Evolutionary conservation across 2,329 filamentous ascomycete species (phyloP), one percentile per base, ranked within the genome.

Genomic region (Fusarium sarcochroum): DNA sequence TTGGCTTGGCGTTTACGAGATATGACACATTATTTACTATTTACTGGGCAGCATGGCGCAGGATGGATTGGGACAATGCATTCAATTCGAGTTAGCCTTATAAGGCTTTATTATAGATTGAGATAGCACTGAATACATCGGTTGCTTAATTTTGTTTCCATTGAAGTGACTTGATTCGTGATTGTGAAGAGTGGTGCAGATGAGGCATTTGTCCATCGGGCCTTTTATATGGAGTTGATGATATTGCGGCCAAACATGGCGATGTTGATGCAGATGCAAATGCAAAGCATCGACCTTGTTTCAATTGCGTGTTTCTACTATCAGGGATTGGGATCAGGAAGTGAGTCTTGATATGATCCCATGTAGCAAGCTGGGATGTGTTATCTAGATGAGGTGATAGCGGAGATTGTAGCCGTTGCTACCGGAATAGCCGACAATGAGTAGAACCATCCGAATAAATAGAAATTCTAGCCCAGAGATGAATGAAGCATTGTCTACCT

Each of bases 1-100:
- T 55, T 57, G 66, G 60, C 58, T 66, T 52, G 72, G 72, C 68
- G 71, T 74, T 74, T 71, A 66, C 48, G 67, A 72, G 62, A 72
- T 45, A 74, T 63, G 70, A 74, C 34, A 50, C 41, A 42, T 52
- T 59, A 58, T 65, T 58, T 56, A 23, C 48, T 55, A 21, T 69
- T 60, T 54, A 52, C 52, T 41, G 49, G 49, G 53, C 42, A 75
- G 73, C 73, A 75, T 59, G 73, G 73, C 72, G 73, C 71, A 70
- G 45, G 72, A 62, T 38, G 66, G 68, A 62, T 61, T 63, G 59
- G 60, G 55, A 58, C 55, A 62, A 23, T 30, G 38, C 58, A 58
- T 62, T 69, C 45, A 46, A 38, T 59, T 67, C 20, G 20, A 44
- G 32, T 18, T 34, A 21, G 32, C 46, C 54, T 46, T 30, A 6